Base-by-base conservation (phyloP, 805 yeast species). In the Schizosaccharomyces octosporus region DNA sequence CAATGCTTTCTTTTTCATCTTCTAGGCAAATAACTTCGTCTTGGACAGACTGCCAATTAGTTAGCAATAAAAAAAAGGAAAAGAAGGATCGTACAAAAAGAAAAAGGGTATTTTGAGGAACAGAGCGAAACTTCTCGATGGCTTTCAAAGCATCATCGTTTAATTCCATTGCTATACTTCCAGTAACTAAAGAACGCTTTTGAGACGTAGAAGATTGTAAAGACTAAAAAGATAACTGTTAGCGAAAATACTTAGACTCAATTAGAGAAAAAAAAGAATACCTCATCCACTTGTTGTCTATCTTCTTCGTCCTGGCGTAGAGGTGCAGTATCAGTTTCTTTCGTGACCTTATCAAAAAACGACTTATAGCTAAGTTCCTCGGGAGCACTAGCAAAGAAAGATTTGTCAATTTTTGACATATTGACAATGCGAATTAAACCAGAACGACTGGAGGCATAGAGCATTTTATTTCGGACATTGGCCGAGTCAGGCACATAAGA, bases 391-490 rank as follows among this genome's bases (percentile, higher is more conserved):
- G 83, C 74, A 63, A 78, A 77, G 6, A 83, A 68, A 59, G 76
- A 73, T 1, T 78, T 76, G 48, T 73, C 68, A 70, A 82, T 79
- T 61, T 73, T 72, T 19, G 74, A 67, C 31, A 51, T 17, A 17
- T 11, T 51, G n/a, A 51, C 36, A 29, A 21, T 24, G n/a, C 36
- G 19, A 62, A 85, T 72, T 45, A 93, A 71, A 1, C 93, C 81
- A 69, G 81, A 84, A 64, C 87, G 87, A 11, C 94, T 82, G 1
- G 96, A 86, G 4, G 97, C 97, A 70, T 89, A 93, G 59, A 93
- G 75, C 97, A 93, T 93, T 70, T 90, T 93, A 62, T 79, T 77
- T 63, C 88, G 79, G 48, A 90, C 89, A 2, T 83, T 81, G 7
- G 96, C 85, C 60, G 71, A 71, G 69, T 90, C 97, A 0, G 98